Base-by-base conservation (phyloP, 2,329 filamentous ascomycete genomes). In the Pestalotiopsis fici region DNA sequence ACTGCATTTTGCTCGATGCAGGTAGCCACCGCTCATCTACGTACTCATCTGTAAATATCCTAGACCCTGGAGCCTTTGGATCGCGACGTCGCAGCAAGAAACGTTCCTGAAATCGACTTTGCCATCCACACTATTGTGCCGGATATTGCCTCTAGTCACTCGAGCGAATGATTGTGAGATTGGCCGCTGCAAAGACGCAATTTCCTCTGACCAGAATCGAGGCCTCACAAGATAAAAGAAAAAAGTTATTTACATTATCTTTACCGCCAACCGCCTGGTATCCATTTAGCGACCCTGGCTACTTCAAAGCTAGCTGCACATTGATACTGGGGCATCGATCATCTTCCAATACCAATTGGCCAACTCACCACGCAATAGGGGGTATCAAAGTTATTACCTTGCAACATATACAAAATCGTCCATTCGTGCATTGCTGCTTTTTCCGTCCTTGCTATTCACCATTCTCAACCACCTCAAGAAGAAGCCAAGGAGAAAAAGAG, bases 101-200 rank as follows among this genome's bases (percentile, higher is more conserved):
- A 35, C 35, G 35, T 60, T 25, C 5, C 59, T 25, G 2, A 21
- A 27, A 37, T 25, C 60, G 35, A 35, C 37, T 15, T 13, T 15
- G 25, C 25, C 18, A 31, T 31, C 61, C 35, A 23, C 15, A 35
- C 23, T 43, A 31, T 43, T 47, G 31, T 54, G n/a, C 5, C 61
- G 23, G 47, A 28, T 25, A 54, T 56, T 56, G 39, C 39, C 35
- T 23, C 35, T 50, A 50, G 21, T 21, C n/a, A 15, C 60, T 15
- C 25, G 31, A 54, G 27, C 39, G 43, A 54, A n/a, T 56, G 23
- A 54, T 64, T 39, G 61, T 56, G 61, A 64, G 50, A 64, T 64
- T 64, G 43, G 39, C 9, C 23, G 18, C 35, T 54, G 25, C 57
- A 25, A 64, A 64, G 47, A 35, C 61, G 61, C 61, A 64, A 64